These are phyloP conservation scores for Botrytis medusae DNA, from an alignment of 2,329 filamentous ascomycete genomes.

Conservation along the genomic window DNA sequence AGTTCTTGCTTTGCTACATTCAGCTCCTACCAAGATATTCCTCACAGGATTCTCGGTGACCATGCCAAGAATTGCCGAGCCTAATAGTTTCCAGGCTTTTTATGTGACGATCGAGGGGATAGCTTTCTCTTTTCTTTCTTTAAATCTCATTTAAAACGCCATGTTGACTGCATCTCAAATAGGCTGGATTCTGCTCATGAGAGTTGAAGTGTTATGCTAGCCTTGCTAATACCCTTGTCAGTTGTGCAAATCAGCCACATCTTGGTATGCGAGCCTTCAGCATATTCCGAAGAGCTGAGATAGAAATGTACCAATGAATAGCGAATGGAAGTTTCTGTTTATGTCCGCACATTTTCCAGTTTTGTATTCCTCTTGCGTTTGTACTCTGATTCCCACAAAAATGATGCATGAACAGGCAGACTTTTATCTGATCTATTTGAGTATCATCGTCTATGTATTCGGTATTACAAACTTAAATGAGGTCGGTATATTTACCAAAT, in stretches of 20 bases:
- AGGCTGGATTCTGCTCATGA: neutral
- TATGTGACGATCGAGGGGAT: neutral
- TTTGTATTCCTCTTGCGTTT: neutral
- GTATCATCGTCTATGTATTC: too few species aligned
- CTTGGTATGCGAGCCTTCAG: too few species aligned
- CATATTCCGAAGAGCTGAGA: neutral
- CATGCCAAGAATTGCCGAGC: neutral
- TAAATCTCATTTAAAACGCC: neutral
- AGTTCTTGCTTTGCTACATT: neutral
- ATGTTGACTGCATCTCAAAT: neutral
- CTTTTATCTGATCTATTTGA: too few species aligned
- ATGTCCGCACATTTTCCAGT: neutral
- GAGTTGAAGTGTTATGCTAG: too few species aligned
- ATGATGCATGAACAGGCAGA: too few species aligned
- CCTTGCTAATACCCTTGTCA: neutral
- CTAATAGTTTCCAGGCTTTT: neutral
- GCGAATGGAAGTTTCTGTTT: neutral
- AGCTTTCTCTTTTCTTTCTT: neutral
- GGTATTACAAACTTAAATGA: too few species aligned
- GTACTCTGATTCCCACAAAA: too few species aligned
- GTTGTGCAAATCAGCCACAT: neutral
- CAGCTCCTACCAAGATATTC: neutral
- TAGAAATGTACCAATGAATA: neutral
- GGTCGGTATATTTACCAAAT: neutral
- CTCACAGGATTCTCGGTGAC: neutral